Evolutionary conservation across 768 basidiomycete genomes (phyloP), one percentile per base, ranked within the genome.

Genomic region (Thelephora ganbajun): DNA sequence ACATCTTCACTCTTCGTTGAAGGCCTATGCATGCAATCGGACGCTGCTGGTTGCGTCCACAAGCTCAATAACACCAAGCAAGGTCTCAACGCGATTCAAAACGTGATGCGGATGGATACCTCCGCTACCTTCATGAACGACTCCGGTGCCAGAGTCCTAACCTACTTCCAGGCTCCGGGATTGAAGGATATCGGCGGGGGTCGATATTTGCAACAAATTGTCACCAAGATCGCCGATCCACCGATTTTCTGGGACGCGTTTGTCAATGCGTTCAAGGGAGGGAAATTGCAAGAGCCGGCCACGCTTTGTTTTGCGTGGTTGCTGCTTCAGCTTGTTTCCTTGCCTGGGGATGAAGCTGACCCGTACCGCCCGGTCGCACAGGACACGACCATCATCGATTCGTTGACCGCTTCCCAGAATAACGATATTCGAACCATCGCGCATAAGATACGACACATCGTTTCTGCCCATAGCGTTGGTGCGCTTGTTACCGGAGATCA

Each of bases 211-310:
- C 53, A 63, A 11, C 53, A 59, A 13, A 54, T 76, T 18, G 46
- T 79, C 36, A 37, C 57, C 36, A 52, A 53, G 1, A 67, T 79
- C 19, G 66, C 71, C 11, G 64, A 76, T 0, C 76, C 74, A 0
- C 68, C 74, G 0, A 62, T 75, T 26, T 77, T 77, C 53, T 79
- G 73, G 74, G 48, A 23, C 20, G 19, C 57, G 5, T 56, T 57
- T 48, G 19, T 43, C 4, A n/a, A 49, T 7, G 54, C 55, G 2
- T 57, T 62, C 33, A 35, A 20, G 23, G 43, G 19, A 13, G 52
- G 52, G 2, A 11, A 49, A 18, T 49, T 63, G 44, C 12, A 53
- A 23, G 59, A 64, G 16, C 43, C 57, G 6, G 68, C 63, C 0
- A 65, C 73, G 50, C 46, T 39, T 18, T 57, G 57, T 9, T 74